Conservation (phyloP, 305 asterid species). For the Nicotiana rustica region DNA sequence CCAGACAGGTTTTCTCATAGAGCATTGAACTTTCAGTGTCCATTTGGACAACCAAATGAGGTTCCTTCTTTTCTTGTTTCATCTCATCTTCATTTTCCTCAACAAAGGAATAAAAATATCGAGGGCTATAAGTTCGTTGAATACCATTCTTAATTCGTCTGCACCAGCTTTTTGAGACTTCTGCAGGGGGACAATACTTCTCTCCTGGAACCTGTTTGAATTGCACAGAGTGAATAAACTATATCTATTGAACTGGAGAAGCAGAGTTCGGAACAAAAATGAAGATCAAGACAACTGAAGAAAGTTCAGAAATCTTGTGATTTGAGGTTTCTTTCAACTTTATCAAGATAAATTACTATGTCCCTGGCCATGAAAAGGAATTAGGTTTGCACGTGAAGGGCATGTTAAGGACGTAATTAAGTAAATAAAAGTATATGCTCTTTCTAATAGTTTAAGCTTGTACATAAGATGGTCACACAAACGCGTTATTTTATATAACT, state of each 20-base stretch:
- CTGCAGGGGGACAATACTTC: conserved; percentile 60
- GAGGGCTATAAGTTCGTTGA: conserved; percentile 52
- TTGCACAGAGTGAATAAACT: not conserved
- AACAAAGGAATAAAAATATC: conserved; percentile 69
- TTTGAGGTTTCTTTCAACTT: not conserved
- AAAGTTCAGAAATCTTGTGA: not conserved
- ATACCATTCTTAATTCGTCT: conserved; percentile 54
- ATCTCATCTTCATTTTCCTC: conserved; percentile 59
- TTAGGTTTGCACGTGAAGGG: not conserved
- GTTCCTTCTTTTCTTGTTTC: conserved; percentile 48
- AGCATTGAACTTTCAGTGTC: conserved; percentile 77
- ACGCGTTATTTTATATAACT: not conserved
- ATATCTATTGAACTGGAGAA: not conserved
- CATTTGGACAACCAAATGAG: conserved; percentile 77
- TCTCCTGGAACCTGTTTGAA: conserved; percentile 64
- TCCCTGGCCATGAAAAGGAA: not conserved
- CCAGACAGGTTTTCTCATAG: conserved; percentile 76
- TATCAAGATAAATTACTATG: not conserved
- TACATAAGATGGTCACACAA: not conserved
- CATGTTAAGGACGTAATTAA: not conserved
- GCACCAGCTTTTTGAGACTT: conserved; percentile 71
- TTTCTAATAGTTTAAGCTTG: not conserved
- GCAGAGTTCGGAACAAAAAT: not conserved
- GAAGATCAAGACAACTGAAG: not conserved
- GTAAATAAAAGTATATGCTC: not conserved